A percentile compares a stretch with the other conserved stretches of the same genome.
Conservation (phyloP, 2,329 filamentous ascomycete species). For the Phyllosticta citriasiana region DNA sequence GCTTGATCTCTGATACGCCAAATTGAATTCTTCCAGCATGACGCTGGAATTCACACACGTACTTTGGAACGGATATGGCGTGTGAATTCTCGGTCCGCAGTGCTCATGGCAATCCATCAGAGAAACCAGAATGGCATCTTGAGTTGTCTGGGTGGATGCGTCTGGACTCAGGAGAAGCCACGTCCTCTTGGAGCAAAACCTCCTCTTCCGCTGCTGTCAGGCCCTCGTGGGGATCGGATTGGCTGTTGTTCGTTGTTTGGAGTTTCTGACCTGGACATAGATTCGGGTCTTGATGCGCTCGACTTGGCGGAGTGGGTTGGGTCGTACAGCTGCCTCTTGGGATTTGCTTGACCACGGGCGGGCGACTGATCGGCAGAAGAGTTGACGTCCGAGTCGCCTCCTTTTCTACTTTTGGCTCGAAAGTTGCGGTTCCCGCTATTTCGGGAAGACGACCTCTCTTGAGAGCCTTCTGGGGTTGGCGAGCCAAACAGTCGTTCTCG, state of each 20-base stretch:
- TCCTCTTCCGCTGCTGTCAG: slow-evolving; percentile 64
- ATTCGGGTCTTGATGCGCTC: slow-evolving; percentile 33
- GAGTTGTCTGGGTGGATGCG: neutral
- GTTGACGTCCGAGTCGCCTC: slow-evolving; percentile 24
- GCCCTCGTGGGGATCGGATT: slow-evolving; percentile 65
- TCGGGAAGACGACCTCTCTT: slow-evolving; percentile 21
- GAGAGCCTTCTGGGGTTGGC: slow-evolving; percentile 24
- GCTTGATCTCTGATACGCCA: neutral
- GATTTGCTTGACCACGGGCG: slow-evolving; percentile 27
- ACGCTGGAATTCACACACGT: neutral
- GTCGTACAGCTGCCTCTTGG: slow-evolving; percentile 62
- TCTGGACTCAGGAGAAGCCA: neutral
- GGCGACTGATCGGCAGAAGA: slow-evolving; percentile 25
- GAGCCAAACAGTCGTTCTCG: slow-evolving; percentile 79
- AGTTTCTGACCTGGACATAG: slow-evolving; percentile 35
- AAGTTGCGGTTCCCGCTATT: slow-evolving; percentile 16
- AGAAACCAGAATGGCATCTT: neutral
- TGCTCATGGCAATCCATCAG: neutral
- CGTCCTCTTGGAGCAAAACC: slow-evolving; percentile 42
- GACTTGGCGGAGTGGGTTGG: slow-evolving; percentile 60
- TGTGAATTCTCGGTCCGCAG: neutral
- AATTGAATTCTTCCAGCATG: neutral
- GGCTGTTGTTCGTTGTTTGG: slow-evolving; percentile 53
- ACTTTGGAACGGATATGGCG: neutral
- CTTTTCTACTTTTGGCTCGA: slow-evolving; percentile 26